Conservation (phyloP, 2,329 filamentous ascomycete species). For the Botrytis deweyae region DNA sequence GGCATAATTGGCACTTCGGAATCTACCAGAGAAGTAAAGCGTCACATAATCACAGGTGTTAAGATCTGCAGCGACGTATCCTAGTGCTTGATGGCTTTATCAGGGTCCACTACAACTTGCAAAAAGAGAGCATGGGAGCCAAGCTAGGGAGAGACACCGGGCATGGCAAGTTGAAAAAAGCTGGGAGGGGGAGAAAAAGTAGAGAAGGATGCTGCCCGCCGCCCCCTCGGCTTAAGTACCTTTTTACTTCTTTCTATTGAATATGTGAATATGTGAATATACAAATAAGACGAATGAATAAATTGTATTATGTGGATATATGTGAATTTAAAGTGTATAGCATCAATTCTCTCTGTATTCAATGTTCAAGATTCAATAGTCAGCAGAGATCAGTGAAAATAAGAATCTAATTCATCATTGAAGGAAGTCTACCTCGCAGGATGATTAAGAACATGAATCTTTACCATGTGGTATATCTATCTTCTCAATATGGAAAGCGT, state of each 20-base stretch:
- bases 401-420: not conserved
- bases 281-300: not conserved
- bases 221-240: not conserved
- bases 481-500: not conserved
- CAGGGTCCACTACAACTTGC: conserved; percentile 11
- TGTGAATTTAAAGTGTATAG: not conserved
- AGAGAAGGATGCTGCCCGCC: conserved; percentile 1
- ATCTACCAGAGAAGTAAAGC: conserved; percentile 6
- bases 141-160: conserved; percentile 9
- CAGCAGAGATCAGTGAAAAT: not conserved
- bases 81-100: conserved; percentile 15
- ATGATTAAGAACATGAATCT: not conserved
- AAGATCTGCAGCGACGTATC: conserved; percentile 20
- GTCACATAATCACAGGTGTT: conserved; percentile 6
- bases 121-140: conserved; percentile 1
- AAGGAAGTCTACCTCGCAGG: not conserved
- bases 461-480: not conserved
- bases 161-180: not conserved
- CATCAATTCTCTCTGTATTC: not conserved
- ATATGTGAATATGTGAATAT: not conserved
- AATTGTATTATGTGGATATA: not conserved
- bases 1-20: conserved; percentile 17
- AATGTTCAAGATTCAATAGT: not conserved
- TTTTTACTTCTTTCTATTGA: not conserved
- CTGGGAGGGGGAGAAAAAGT: not conserved